Evolutionary conservation across 352 stramenopile species (phyloP), one percentile per base, ranked within the genome.

Genomic region (Globisporangium carolinianum): DNA sequence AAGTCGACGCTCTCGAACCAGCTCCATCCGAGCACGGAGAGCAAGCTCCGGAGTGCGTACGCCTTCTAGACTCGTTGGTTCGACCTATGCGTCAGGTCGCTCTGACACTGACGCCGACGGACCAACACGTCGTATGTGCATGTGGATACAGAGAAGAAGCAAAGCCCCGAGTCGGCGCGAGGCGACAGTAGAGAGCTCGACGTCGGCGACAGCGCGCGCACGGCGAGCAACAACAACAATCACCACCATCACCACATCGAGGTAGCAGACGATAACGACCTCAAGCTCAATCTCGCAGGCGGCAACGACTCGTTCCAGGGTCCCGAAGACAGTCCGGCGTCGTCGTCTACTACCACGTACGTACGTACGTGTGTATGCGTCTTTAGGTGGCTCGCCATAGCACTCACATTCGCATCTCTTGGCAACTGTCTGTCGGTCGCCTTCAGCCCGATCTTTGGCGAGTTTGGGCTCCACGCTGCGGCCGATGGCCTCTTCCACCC

Each of bases 1-100:
- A 88, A 85, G 61, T 86, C 79, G 15, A 90, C 79, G 7, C 55
- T 94, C 8, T 91, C 79, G 18, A 92, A 90, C 50, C 82, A 94
- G 43, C 61, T 92, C 46, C 71, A 87, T 45, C 75, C 81, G 37
- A 64, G 68, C 6, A 69, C 71, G 3, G 81, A 91, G 52, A 63
- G 79, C 56, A 91, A 91, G 65, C 63, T 91, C 43, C 67, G 73
- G 67, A 81, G 83, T 93, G 45, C 35, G 75, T 74, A 14, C 50
- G 39, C 39, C 15, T 12, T 43, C 39, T 7, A 24, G 24, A 32
- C 7, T 43, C 39, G 39, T 12, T 43, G 39, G 39, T 43, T 43
- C 11, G 1, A 14, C 39, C 1, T 43, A 3, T 43, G 39, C 39
- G 39, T 43, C 7, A 43, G 3, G 3, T 43, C 2, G 39, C 39